Base-by-base conservation (phyloP, 1,139 yeast genomes). In the Meyerozyma elateridarum region DNA sequence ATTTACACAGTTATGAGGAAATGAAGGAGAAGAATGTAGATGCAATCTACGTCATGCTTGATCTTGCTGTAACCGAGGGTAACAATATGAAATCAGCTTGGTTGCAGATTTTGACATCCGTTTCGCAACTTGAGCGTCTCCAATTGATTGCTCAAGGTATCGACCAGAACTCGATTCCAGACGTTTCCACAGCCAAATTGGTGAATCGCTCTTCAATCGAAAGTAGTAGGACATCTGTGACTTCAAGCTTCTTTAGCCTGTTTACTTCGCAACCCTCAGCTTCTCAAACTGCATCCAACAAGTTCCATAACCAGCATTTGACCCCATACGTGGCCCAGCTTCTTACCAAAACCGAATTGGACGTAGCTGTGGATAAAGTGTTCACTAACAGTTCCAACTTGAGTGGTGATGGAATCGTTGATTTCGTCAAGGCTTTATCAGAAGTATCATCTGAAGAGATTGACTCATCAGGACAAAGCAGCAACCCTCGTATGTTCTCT, bases 361-460 rank as follows among this genome's bases (percentile, higher is more conserved):
- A 81, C 30, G 91, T 87, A 21, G 76, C 87, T 1, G 82, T 88
- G 54, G 98, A 93, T 55, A 81, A 77, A 49, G 82, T 93, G 2
- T 91, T 87, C 51, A 79, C 94, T 1, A 85, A 83, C 49, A 85
- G 95, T 52, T 76, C 91, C 3, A 74, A 75, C 32, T 71, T 93
- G 40, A 71, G 80, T 17, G 96, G 96, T 36, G 80, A 76, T 31
- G 93, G 91, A 8, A 91, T 93, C 37, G 78, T 85, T 33, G 83
- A 79, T 37, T 91, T 93, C 59, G 95, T 93, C 26, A 76, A 70
- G 35, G 95, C 97, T 0, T 66, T 93, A 40, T 79, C 94, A 6
- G 84, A 78, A 39, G 96, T 93, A 15, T 84, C 96, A 0, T 64
- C 79, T 29, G 97, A 89, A 49, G 99, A 93, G 55, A 87, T 91